Evolutionary conservation across 1,284 basidiomycete species (phyloP), one percentile per base, ranked within the genome.

Genomic region (Rhodotorula sp.): DNA sequence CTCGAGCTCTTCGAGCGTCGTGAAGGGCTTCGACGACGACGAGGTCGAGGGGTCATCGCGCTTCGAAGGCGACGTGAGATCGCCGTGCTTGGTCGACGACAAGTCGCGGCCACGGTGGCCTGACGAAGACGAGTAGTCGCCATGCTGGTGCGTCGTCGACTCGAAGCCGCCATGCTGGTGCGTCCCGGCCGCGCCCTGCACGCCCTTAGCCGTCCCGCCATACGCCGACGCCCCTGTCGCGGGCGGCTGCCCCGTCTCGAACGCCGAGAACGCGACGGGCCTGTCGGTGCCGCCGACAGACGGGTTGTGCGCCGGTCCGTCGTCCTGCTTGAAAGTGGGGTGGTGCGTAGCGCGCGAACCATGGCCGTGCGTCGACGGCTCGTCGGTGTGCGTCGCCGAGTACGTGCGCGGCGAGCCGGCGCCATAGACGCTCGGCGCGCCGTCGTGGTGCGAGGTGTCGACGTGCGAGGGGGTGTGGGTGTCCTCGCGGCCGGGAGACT

Each of bases 401-500:
- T 55, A 55, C 21, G 54, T 51, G 50, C 27, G 50, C 50, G 50
- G 27, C n/a, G 41, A 44, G n/a, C 39, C 29, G n/a, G 57, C 27
- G 41, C 57, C 57, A 13, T 15, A 44, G n/a, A 41, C 29, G 57
- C 9, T 4, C 19, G 55, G 55, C 25, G 34, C 55, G 36, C 55
- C 55, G 22, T 19, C 36, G 32, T 32, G 34, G 36, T 56, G 55
- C 36, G 57, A n/a, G 41, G 41, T 27, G 57, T 59, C 57, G 57
- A 59, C 39, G 41, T 59, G 39, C 55, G 55, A 56, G n/a, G 57
- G 57, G 39, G 39, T 32, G 57, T 59, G 57, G 13, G 27, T 44
- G 37, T 44, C n/a, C 13, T 37, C 37, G 22, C 39, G 41, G 19
- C 37, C 39, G 39, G 39, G 57, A 2, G 39, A 13, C 39, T 41